Base-by-base conservation (phyloP, 2,329 filamentous ascomycete species). In the Penicillium sp. region DNA sequence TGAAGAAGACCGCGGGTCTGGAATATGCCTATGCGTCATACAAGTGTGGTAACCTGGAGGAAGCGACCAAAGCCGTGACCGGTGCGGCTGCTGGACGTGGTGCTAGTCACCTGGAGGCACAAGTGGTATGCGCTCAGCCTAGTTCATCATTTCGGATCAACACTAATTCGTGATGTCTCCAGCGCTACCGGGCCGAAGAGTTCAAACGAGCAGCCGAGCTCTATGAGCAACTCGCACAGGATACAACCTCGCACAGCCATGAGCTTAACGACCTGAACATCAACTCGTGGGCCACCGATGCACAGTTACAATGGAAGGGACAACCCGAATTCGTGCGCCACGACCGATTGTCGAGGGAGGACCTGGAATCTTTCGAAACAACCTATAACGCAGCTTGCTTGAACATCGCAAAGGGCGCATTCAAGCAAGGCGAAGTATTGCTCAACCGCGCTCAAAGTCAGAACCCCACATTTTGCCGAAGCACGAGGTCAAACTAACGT, bases 21-120 rank as follows among this genome's bases (percentile, higher is more conserved):
- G 85, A 86, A 66, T 83, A 85, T 67, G 82, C 83, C 18, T 88
- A 88, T 72, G 80, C 82, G 24, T 73, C 87, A 43, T 88, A 88
- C 72, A 87, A 86, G 61, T 75, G 76, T 36, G 85, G 84, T 31
- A 76, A 79, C 47, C 75, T 82, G 24, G 74, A 78, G 22, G 78
- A 83, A 64, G 85, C 85, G 16, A 80, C 79, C 11, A 72, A 79
- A 27, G 68, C 84, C 27, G 81, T 82, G 22, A 73, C 76, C 10
- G 68, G 66, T 4, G 67, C 70, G 27, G 69, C 69, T 22, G 63
- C 67, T 44, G 71, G 73, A 22, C 77, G 84, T 63, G 84, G 83
- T 36, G 78, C 81, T 56, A 77, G 75, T 59, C 85, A 87, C 71
- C 76, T 87, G 27, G 80, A 86, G 58, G 84, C 84, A 42, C 85